A percentile compares a stretch with the other conserved stretches of the same genome.
phyloP scores from a whole-genome alignment of 495 filamentous ascomycete species.

The Aspergillus campestris region DNA sequence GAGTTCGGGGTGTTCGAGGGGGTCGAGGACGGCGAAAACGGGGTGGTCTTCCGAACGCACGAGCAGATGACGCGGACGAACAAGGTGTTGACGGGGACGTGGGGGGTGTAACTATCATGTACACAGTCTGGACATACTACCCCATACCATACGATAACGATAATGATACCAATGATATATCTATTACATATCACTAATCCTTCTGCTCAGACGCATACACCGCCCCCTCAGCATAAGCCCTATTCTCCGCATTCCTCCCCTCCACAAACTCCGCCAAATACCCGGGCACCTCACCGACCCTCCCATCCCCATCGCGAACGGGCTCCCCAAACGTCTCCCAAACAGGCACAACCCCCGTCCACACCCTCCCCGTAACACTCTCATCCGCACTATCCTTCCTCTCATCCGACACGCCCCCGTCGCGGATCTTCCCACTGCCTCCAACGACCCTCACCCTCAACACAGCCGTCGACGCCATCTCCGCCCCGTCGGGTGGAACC shows the following conservation, averaged over 20 bases:
- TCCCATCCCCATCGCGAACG: slow-evolving; percentile 53
- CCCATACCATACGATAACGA: too few relatives aligned
- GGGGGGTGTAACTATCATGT: not conserved
- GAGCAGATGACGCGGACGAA: not conserved
- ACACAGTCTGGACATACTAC: too few relatives aligned
- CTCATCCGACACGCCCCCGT: slow-evolving; percentile 63
- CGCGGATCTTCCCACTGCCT: slow-evolving; percentile 72
- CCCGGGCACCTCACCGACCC: slow-evolving; percentile 49
- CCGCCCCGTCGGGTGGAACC: slow-evolving; percentile 61
- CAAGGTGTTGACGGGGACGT: slow-evolving; percentile 1
- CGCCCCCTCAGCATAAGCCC: slow-evolving; percentile 44
- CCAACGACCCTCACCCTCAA: slow-evolving; percentile 59
- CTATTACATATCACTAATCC: too few relatives aligned
- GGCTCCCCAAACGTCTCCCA: slow-evolving; percentile 60
- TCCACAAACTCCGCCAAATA: slow-evolving; percentile 53
- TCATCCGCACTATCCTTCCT: slow-evolving; percentile 55
- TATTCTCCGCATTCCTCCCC: slow-evolving; percentile 45
- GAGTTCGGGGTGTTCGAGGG: slow-evolving; percentile 23
- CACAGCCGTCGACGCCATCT: slow-evolving; percentile 72
- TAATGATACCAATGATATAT: too few relatives aligned
- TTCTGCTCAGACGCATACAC: not conserved
- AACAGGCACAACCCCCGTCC: slow-evolving; percentile 81
- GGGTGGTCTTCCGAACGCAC: slow-evolving; percentile 1
- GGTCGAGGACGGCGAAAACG: slow-evolving; percentile 10
- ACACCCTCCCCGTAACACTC: slow-evolving; percentile 52